Base-by-base conservation (phyloP, 2,329 filamentous ascomycete genomes). In the Westerdykella ornata region DNA sequence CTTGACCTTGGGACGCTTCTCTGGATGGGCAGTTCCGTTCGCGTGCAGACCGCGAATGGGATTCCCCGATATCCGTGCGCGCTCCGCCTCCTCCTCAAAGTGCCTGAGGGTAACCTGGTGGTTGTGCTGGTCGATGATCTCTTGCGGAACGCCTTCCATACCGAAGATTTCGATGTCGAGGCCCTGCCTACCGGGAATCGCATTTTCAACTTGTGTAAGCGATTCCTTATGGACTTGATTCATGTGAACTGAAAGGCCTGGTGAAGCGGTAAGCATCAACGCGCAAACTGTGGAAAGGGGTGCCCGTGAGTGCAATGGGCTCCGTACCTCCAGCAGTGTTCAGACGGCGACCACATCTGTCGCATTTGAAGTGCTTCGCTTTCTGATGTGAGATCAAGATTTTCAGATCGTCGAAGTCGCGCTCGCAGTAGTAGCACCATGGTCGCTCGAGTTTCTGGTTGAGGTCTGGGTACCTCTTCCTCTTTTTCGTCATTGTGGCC, bases 351-450 rank as follows among this genome's bases (percentile, higher is more conserved):
- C 82, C 82, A 66, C 92, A 98, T 71, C 84, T 75, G 56, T 95
- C 87, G 70, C 92, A 98, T 69, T 95, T 96, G 76, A 95, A 97
- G 68, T 98, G 92, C 70, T 97, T 97, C n/a, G 90, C 89, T 66
- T 96, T 97, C 63, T 97, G 92, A 67, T 98, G 92, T 43, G 86
- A 89, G 55, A 95, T 94, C 50, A 98, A 81, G 54, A 97, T 88
- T 73, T 95, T 96, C 35, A 95, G 68, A 66, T 98, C 92, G 67
- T 97, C 89, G 65, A 97, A 98, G 70, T 97, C 90, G 71, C 90
- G 85, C 70, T 98, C 92, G 82, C 92, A 98, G 73, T 98, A 98
- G 71, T 95, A 98, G 72, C 92, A 98, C 89, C 89, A 97, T 37
- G 90, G 85, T 43, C 89, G 84, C 53, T 75, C 73, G 48, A 98